Base-by-base conservation (phyloP, 2,329 filamentous ascomycete species). In the Aureobasidium sp. region DNA sequence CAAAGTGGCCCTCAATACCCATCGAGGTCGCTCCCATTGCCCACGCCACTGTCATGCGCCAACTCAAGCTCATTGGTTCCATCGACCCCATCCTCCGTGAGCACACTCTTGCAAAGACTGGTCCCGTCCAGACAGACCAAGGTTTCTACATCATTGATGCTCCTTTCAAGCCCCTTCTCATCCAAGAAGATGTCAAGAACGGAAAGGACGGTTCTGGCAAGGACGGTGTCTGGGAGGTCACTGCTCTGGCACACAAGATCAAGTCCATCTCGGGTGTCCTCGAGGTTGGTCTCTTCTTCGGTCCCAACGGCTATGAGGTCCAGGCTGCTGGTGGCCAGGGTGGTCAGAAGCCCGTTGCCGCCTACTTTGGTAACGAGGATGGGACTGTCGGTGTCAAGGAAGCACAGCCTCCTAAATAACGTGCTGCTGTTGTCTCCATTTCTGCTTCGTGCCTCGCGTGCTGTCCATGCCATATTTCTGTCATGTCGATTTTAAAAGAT, bases 21-120 rank as follows among this genome's bases (percentile, higher is more conserved):
- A 90, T 98, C 62, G 93, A 98, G 71, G 89, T 98, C 42, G 85
- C 90, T 29, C 93, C 91, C 19, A 80, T 93, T 59, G 84, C 90
- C 37, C 86, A 87, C 24, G 81, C 84, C 56, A 83, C 84, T 58
- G 89, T 97, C 16, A 79, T 94, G 55, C 74, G 74, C 56, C 83
- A 85, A 57, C 80, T 98, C 29, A 76, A 76, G 52, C 75, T 77
- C 29, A 78, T 98, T 56, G 93, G 93, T 32, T 85, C 86, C 39
- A 71, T 79, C 40, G 74, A 81, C 49, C 87, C 93, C 2, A 74
- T 74, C 29, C 77, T 97, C 53, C 81, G 93, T 52, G 79, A 83
- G 56, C 86, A 87, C 21, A 74, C 84, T 11, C 79, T 86, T 50
- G 79, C 81, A 57, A 95, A 95, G 72, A 86, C 88, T 16, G 88